Evolutionary conservation across 164 flowering plant species (phyloP), one percentile per base, ranked within the genome.

Genomic region (Vitis rotundifolia): DNA sequence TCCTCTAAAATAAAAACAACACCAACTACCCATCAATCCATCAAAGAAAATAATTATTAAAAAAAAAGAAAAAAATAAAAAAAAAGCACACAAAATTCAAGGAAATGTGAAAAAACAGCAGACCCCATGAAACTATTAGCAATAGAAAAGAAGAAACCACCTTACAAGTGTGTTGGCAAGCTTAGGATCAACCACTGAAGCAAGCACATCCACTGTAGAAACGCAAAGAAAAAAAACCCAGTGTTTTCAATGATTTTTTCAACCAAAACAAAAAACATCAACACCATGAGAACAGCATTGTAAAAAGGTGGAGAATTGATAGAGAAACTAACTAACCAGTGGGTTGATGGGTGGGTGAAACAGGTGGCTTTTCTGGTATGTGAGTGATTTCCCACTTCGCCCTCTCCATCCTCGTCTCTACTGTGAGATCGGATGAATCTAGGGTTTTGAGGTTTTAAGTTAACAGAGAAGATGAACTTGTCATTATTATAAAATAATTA

Each of bases 161-260:
- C 98, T 90, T 29, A 92, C 70, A 56, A 92, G 71, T 72, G 84
- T 76, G 74, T 91, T 87, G 68, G 94, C 86, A 51, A 76, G 66
- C 79, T 85, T 86, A 12, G 98, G 91, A 48, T 94, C 91, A 56
- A 94, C 78, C 1, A 47, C 63, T 8, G 93, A 71, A 75, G 92
- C 91, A 75, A 81, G 61, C 1, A 89, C 97, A 70, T 85, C 70
- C 59, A 89, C 94, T 91, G 83, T 2, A 69, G 2, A 37, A 37
- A 37, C 44, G 44, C 44, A 37, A 37, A 37, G 44, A 37, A 1
- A 37, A 37, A 37, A 37, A 37, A 37, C 44, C 8, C 44, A 37
- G 7, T 37, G 5, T 37, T 37, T 37, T 37, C 44, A 37, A 37
- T 37, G 44, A 55, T 12, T 44, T 16, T 22, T 11, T 3, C 8